Percentiles rank a stretch among this genome's conserved stretches.
Evolutionary conservation across 495 filamentous ascomycete genomes (phyloP).

Genomic region (Hypomontagnella submonticulosa): DNA sequence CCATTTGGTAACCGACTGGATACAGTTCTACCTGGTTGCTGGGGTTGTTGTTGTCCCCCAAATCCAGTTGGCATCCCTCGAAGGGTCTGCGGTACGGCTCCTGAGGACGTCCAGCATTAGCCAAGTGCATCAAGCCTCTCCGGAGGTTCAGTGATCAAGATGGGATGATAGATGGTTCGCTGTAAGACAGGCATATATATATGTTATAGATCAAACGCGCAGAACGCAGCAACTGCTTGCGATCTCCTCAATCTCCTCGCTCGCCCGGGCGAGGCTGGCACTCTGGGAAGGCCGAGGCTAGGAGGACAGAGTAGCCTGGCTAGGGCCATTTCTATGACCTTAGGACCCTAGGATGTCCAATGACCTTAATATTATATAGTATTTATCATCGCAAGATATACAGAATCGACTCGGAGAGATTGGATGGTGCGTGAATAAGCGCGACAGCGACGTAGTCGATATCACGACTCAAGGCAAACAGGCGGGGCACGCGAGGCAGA

Average conservation of each 20-base stretch:
- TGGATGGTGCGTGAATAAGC: constrained; percentile 2
- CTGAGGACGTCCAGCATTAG: constrained; percentile 57
- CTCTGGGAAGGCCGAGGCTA: constrained; percentile 33
- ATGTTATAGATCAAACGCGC: constrained; percentile 9
- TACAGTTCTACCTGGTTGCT: constrained; percentile 69
- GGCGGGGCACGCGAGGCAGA: constrained; percentile 49
- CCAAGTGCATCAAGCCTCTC: constrained; percentile 31
- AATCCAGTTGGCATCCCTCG: constrained; percentile 75
- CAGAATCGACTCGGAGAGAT: constrained; percentile 10
- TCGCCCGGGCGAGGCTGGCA: constrained; percentile 29
- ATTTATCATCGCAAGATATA: constrained; percentile 11
- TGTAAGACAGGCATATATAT: constrained; percentile 9
- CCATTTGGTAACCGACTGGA: constrained; percentile 79
- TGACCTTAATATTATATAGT: constrained; percentile 9
- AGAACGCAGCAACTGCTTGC: constrained; percentile 10
- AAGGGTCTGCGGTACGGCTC: constrained; percentile 73
- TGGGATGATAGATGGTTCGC: constrained; percentile 6
- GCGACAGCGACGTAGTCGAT: constrained; percentile 38
- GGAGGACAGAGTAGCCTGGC: background rate
- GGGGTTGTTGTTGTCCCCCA: constrained; percentile 71
- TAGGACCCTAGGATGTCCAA: constrained; percentile 5
- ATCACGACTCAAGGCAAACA: constrained; percentile 42
- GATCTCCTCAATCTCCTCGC: constrained; percentile 11
- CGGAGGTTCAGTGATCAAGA: constrained; percentile 3
- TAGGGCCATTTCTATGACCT: background rate